Conservation (phyloP, 441 rosid species). For the Populus hybrid region DNA sequence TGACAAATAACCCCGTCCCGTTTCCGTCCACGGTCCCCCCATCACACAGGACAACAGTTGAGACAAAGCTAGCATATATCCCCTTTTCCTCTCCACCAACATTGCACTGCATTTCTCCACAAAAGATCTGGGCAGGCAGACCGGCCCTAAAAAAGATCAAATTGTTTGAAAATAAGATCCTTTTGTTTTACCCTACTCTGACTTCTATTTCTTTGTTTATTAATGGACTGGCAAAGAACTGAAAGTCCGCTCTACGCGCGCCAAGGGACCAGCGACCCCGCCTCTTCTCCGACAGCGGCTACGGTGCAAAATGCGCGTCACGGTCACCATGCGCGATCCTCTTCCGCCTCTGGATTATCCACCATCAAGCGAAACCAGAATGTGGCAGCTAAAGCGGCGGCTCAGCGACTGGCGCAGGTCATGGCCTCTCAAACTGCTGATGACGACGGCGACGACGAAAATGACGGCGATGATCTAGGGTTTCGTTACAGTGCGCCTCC, state of each 20-base stretch:
- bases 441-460: constrained; percentile 53
- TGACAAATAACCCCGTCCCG: not conserved
- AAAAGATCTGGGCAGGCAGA: not conserved
- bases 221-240: constrained; percentile 57
- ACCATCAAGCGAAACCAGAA: constrained; percentile 75
- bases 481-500: constrained; percentile 91
- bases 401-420: constrained; percentile 93
- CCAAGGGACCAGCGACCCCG: constrained; percentile 66
- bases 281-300: constrained; percentile 31
- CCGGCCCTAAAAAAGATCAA: not conserved
- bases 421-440: constrained; percentile 82
- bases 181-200: not conserved
- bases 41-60: not conserved
- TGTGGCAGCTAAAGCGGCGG: constrained; percentile 93
- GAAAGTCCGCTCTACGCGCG: constrained; percentile 48
- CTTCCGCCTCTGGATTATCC: constrained; percentile 52
- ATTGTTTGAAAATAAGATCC: not conserved
- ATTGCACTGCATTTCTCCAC: not conserved
- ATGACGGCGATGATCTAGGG: constrained; percentile 39
- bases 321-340: constrained; percentile 53
- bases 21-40: not conserved
- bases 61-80: not conserved
- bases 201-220: not conserved
- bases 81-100: not conserved
- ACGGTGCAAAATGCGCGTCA: constrained; percentile 46